Evolutionary conservation across 495 filamentous ascomycete species (phyloP).

Genomic region (Neurospora pannonica): DNA sequence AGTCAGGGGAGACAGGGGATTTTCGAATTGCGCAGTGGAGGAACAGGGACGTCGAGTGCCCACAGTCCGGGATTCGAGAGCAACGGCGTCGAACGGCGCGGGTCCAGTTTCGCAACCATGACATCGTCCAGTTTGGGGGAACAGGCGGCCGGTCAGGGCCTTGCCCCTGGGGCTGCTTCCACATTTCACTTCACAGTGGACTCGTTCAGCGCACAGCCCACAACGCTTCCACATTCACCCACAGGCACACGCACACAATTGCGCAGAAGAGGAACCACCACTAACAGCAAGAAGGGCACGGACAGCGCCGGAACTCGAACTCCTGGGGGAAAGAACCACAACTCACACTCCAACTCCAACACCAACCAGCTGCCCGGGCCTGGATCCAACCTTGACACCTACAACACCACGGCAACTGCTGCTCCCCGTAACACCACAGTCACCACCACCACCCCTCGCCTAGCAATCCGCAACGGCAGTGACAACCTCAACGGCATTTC

Average conservation of each 20-base stretch:
- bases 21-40: not conserved
- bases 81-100: not conserved
- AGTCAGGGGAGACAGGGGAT: not conserved
- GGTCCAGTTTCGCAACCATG: not conserved
- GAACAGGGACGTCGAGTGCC: not conserved
- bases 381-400: not conserved
- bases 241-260: not conserved
- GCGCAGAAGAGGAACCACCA: not conserved
- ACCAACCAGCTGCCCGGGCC: slow-evolving; percentile 2
- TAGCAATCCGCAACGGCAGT: slow-evolving; percentile 1
- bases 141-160: not conserved
- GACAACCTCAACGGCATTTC: slow-evolving; percentile 17
- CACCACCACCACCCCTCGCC: not conserved
- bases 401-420: slow-evolving; percentile 1
- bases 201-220: not conserved
- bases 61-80: not conserved
- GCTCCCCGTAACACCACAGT: not conserved
- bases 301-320: not conserved
- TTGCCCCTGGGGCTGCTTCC: not conserved
- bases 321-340: not conserved
- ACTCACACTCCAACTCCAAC: slow-evolving; percentile 8
- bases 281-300: not conserved
- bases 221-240: not conserved
- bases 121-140: not conserved
- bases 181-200: not conserved